Percentiles rank a stretch among this genome's conserved stretches.
These are phyloP conservation scores for Xylaria multiplex DNA, from an alignment of 2,329 filamentous ascomycete genomes.

Conservation along the genomic window DNA sequence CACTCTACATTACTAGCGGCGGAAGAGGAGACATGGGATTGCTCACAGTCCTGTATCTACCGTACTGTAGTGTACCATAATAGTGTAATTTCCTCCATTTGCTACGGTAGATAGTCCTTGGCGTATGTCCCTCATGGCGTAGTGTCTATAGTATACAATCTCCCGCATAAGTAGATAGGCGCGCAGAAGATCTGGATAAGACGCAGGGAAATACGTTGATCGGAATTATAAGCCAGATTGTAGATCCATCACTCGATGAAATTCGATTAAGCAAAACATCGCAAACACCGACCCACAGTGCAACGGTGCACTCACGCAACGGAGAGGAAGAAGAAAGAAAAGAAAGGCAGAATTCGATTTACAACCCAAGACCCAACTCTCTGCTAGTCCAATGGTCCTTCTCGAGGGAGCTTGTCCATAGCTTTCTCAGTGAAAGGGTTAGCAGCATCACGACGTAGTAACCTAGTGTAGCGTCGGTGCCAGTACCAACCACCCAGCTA, in stretches of 20 bases:
- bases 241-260: slow-evolving; percentile 41
- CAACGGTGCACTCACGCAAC: slow-evolving; percentile 15
- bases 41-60: slow-evolving; percentile 11
- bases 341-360: slow-evolving; percentile 5
- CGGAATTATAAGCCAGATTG: slow-evolving; percentile 36
- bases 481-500: slow-evolving; percentile 12
- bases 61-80: too few relatives aligned
- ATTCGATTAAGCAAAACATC: slow-evolving; percentile 47
- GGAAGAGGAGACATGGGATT: slow-evolving; percentile 40
- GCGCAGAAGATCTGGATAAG: slow-evolving; percentile 23
- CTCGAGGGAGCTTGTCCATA: slow-evolving; percentile 12
- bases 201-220: slow-evolving; percentile 19
- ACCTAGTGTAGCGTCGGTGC: slow-evolving; percentile 6
- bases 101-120: slow-evolving; percentile 14
- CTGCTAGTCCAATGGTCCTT: not conserved
- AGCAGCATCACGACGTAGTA: slow-evolving; percentile 10
- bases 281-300: slow-evolving; percentile 37
- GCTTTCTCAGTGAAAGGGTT: slow-evolving; percentile 23
- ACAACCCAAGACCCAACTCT: slow-evolving; percentile 21
- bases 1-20: slow-evolving; percentile 50
- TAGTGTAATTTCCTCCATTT: slow-evolving; percentile 12
- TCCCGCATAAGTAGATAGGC: slow-evolving; percentile 9
- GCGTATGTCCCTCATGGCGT: not conserved
- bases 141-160: slow-evolving; percentile 3
- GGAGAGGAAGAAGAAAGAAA: slow-evolving; percentile 18